Evolutionary conservation across 768 basidiomycete species (phyloP), one percentile per base, ranked within the genome.

Genomic region (Pisolithus albus): DNA sequence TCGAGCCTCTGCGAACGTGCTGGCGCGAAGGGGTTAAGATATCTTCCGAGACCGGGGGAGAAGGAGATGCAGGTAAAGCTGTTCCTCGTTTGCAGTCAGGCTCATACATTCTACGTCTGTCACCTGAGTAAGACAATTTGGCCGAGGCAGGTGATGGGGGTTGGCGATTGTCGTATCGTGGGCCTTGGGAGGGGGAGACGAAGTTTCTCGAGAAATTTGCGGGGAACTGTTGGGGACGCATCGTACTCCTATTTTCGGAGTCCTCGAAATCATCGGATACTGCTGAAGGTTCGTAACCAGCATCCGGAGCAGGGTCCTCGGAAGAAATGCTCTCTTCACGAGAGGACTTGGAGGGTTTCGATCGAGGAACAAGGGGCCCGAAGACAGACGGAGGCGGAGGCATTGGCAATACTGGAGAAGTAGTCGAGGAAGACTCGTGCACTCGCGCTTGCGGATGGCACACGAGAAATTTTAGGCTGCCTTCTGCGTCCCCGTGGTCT

Each of bases 401-500:
- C 4, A 79, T 73, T 16, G 77, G 72, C 64, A 70, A 74, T 47
- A 73, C 68, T 10, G 74, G 73, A 18, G 71, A 64, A 36, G 67
- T 63, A 23, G 72, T 59, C 54, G 73, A 61, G 43, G 70, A 60
- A 53, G 69, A 66, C 56, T 81, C 86, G 56, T 80, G 84, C 48
- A 82, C 84, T 42, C 71, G 68, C 19, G 77, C 83, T 56, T 76
- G 80, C 50, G 76, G 75, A 61, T 82, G 81, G 39, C 83, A 83
- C 24, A 93, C 83, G 51, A 93, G 75, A 55, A 96, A 85, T 67
- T 93, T 93, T 61, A 95, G 81, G 19, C 81, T 79, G 15, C 90
- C 91, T 61, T 77, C 84, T 24, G 78, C 72, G 66, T 96, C 92
- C 36, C 88, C 90, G 7, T 78, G 70, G 39, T 82, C 75, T 50